Base-by-base conservation (phyloP, 345 rosid species). In the Geranium rotundifolium region DNA sequence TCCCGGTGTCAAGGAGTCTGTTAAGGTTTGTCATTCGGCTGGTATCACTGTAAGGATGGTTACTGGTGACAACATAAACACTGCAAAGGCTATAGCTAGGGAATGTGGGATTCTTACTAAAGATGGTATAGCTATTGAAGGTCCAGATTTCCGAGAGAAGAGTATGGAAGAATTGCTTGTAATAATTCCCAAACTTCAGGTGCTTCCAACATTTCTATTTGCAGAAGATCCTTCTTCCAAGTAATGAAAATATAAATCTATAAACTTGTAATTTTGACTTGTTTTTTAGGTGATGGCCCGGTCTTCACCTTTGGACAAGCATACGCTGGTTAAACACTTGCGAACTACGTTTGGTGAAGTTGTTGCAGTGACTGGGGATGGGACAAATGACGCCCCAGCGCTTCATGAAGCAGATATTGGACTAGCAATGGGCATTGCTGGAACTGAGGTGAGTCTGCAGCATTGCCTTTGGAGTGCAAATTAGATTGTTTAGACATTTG, bases 321-420 rank as follows among this genome's bases (percentile, higher is more conserved):
- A 91, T 69, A 84, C 89, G 39, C 77, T 91, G 58, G 98, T 91
- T 65, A 85, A 76, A 67, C 98, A 89, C 50, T 69, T 91, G 72
- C 75, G 95, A 65, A 85, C 95, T 20, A 86, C 96, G 7, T 85
- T 89, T 46, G 86, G 84, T 65, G 86, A 83, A 74, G 98, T 91
- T 52, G 96, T 91, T 65, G 96, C 96, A 1, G 96, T 85, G 56
- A 91, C 95, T 57, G 96, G 96, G 65, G 98, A 91, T 70, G 98
- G 98, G 65, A 89, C 98, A 63, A 91, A 91, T 65, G 98, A 91
- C 76, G 96, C 98, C 63, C 98, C 98, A 50, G 95, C 98, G 34
- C 89, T 91, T 56, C 96, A 91, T 59, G 98, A 91, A 74, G 96
- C 98, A 56, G 98, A 91, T 65, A 91, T 91, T 58, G 98, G 98